Conservation (phyloP, 2,329 filamentous ascomycete species). For the Seiridium cupressi region DNA sequence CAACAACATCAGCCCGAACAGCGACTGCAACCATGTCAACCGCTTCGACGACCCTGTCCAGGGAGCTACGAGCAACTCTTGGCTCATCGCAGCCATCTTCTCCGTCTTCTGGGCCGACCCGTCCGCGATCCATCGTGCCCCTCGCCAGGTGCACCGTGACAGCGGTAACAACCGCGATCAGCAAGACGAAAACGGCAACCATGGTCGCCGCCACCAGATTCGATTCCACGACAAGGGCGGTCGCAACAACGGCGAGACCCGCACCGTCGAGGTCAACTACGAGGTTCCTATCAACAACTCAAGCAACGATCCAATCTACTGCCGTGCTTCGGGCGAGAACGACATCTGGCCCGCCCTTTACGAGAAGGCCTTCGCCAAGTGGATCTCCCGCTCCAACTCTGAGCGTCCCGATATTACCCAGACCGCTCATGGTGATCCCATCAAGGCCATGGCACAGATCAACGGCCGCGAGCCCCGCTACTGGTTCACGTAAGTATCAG, state of each 20-base stretch:
- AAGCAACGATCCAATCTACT: constrained; percentile 39
- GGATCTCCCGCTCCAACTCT: constrained; percentile 30
- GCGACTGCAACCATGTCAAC: constrained; percentile 19
- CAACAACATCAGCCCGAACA: neutral
- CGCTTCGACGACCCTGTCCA: constrained; percentile 41
- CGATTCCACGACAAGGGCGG: constrained; percentile 44
- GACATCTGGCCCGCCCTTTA: constrained; percentile 44
- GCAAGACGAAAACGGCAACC: constrained; percentile 6
- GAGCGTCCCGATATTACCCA: constrained; percentile 40
- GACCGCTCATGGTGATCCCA: constrained; percentile 37
- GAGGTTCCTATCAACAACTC: constrained; percentile 43
- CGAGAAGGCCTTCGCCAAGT: constrained; percentile 47
- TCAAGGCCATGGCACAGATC: constrained; percentile 45
- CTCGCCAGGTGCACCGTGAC: constrained; percentile 11
- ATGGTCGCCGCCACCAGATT: constrained; percentile 22
- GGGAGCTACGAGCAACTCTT: constrained; percentile 39
- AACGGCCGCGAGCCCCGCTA: constrained; percentile 36
- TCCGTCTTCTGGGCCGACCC: constrained; percentile 44
- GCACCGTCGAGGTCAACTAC: constrained; percentile 40
- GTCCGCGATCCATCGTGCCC: constrained; percentile 36
- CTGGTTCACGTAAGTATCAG: constrained; percentile 21
- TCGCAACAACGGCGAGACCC: constrained; percentile 35
- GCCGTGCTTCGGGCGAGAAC: constrained; percentile 36
- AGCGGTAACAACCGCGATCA: constrained; percentile 19
- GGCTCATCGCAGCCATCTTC: constrained; percentile 43